Percentiles rank a stretch among this genome's conserved stretches.
Conservation (phyloP, 140 eudicot genomes). For the Eryngium alpinum region DNA sequence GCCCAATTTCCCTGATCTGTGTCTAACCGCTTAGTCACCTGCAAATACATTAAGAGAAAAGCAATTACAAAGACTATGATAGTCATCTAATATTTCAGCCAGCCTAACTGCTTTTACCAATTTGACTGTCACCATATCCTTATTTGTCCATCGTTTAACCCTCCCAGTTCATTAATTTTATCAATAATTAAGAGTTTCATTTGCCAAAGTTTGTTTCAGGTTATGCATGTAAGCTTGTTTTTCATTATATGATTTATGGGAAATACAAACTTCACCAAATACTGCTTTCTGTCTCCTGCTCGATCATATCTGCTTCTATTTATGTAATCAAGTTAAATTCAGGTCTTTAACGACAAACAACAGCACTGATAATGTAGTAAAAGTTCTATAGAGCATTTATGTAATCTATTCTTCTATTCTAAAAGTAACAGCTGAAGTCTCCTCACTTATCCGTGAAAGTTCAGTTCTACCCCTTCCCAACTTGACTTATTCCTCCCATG, state of each 20-base stretch:
- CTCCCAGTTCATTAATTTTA: background rate
- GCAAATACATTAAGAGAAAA: background rate
- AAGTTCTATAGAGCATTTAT: too few relatives aligned
- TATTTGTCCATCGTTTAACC: background rate
- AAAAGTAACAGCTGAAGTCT: too few relatives aligned
- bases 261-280: too few relatives aligned
- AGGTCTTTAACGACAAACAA: background rate
- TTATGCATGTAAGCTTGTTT: too few relatives aligned
- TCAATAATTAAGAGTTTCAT: background rate
- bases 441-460: too few relatives aligned
- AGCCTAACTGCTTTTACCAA: background rate
- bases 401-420: too few relatives aligned
- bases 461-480: too few relatives aligned
- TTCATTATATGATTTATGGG: background rate
- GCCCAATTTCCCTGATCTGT: constrained; percentile 7
- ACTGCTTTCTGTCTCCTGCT: background rate
- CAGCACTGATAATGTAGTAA: too few relatives aligned
- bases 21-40: constrained; percentile 6
- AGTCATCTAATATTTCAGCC: background rate
- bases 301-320: background rate
- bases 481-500: too few relatives aligned
- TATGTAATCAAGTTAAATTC: background rate
- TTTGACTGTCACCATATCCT: background rate
- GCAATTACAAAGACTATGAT: background rate
- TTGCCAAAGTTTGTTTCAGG: background rate